Evolutionary conservation across 2,329 filamentous ascomycete species (phyloP), one percentile per base, ranked within the genome.

Genomic region (Exophiala phaeomuriformis): DNA sequence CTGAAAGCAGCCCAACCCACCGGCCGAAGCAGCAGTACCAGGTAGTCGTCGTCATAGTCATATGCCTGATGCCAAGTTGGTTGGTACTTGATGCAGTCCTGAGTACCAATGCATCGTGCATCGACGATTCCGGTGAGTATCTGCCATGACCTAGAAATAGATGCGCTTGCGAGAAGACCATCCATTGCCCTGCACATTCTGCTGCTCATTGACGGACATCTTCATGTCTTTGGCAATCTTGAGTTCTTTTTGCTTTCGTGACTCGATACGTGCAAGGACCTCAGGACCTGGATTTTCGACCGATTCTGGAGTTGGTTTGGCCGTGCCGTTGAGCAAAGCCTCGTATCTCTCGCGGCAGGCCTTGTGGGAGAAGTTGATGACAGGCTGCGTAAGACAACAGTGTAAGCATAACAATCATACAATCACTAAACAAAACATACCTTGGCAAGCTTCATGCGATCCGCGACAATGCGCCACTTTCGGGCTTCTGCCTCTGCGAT

Each of bases 281-380:
- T 61, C 54, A 30, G 56, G 52, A 6, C 56, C 51, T 2, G 61
- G 62, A 39, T 64, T 57, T 7, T 44, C 30, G 43, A 63, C 53
- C 19, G 53, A 59, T 37, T 75, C 74, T 19, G 70, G 71, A 1
- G 75, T 74, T 12, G 71, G 69, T 31, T 66, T 66, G 2, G 74
- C 75, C 5, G 65, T 73, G n/a, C 73, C 75, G 32, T 69, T 60
- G 19, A 68, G 59, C 10, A 76, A 61, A 9, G 65, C 66, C 32
- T 68, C 63, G 56, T 68, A 74, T 30, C 75, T 72, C 51, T 72
- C 65, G 19, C 68, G 64, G 63, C 75, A 77, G 27, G 76, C 75
- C 6, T 70, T 71, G 27, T 68, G 68, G 12, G 72, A 72, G 68
- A 75, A 77, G 49, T 74, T 68, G 37, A 69, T 59, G 5, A 66